Evolutionary conservation across 2,329 filamentous ascomycete genomes (phyloP).

Genomic region (Juglanconis juglandina): DNA sequence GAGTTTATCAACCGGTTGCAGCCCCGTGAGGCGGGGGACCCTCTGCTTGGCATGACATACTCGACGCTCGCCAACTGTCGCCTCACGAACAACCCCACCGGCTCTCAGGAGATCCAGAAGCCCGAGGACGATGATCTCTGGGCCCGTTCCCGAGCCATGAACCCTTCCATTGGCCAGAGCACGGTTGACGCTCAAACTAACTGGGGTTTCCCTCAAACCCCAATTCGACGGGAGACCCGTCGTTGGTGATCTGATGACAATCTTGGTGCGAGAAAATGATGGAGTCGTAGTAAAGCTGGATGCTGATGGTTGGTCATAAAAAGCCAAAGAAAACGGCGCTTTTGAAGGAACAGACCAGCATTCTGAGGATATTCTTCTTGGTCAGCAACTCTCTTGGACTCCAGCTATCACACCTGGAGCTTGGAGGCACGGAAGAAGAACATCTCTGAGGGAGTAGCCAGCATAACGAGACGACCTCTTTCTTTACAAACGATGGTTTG

Average conservation of each 20-base stretch:
- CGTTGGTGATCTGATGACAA: background rate
- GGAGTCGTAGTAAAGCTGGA: background rate
- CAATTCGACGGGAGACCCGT: background rate
- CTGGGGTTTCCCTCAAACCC: background rate
- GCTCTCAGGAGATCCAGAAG: conserved; percentile 2
- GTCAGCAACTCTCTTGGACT: background rate
- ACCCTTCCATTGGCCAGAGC: background rate
- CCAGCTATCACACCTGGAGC: background rate
- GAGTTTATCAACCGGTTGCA: conserved; percentile 36
- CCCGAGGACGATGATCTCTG: background rate
- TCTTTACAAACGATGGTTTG: too few species aligned
- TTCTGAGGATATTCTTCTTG: background rate
- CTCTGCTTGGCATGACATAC: conserved; percentile 41
- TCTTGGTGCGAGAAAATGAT: background rate
- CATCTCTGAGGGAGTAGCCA: too few species aligned
- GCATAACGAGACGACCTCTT: background rate
- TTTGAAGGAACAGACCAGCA: background rate
- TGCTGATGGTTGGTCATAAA: conserved; percentile 1
- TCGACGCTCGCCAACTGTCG: conserved; percentile 26
- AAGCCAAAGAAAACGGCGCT: background rate
- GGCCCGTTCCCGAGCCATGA: background rate
- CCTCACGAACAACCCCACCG: background rate
- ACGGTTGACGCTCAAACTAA: background rate
- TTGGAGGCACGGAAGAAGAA: background rate
- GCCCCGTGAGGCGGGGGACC: conserved; percentile 35